A percentile compares a stretch with the other conserved stretches of the same genome.
Conservation (phyloP, 495 filamentous ascomycete genomes). For the Recurvomyces mirabilis region DNA sequence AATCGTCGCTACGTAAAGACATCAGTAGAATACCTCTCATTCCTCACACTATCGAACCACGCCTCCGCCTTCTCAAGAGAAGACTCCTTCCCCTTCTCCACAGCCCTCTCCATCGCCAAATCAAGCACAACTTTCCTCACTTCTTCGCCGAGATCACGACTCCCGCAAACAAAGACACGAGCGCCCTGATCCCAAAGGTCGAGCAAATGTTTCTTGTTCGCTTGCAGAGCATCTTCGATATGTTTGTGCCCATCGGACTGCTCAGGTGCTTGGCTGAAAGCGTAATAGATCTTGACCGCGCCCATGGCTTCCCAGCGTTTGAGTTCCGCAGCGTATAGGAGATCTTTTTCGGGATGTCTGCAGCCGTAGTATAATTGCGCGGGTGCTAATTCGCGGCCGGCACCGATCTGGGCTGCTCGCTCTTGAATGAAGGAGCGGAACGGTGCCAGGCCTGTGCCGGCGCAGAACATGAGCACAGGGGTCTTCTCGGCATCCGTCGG, state of each 20-base stretch:
- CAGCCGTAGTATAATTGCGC: slow-evolving; percentile 28
- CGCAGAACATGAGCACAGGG: slow-evolving; percentile 40
- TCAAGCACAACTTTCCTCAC: slow-evolving; percentile 6
- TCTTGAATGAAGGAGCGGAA: slow-evolving; percentile 30
- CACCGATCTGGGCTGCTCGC: slow-evolving; percentile 19
- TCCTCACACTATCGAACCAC: slow-evolving; percentile 21
- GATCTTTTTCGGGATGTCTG: slow-evolving; percentile 18
- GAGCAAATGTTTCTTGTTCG: slow-evolving; percentile 14
- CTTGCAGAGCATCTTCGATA: slow-evolving; percentile 6
- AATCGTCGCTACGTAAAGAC: slow-evolving; percentile 8
- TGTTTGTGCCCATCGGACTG: slow-evolving; percentile 17
- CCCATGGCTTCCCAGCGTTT: slow-evolving; percentile 21
- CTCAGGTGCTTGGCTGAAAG: slow-evolving; percentile 17
- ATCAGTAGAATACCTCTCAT: slow-evolving; percentile 14
- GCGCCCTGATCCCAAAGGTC: slow-evolving; percentile 24
- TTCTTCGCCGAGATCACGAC: background rate
- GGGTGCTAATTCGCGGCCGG: slow-evolving; percentile 26
- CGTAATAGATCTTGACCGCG: slow-evolving; percentile 23
- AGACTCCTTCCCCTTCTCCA: background rate
- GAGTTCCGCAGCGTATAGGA: slow-evolving; percentile 21
- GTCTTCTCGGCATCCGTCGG: slow-evolving; percentile 43
- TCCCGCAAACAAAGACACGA: slow-evolving; percentile 26
- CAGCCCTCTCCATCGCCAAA: slow-evolving; percentile 4
- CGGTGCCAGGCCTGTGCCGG: slow-evolving; percentile 27
- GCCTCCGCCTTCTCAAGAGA: slow-evolving; percentile 15